Conservation (phyloP, 345 rosid species). For the Linum trigynum region DNA sequence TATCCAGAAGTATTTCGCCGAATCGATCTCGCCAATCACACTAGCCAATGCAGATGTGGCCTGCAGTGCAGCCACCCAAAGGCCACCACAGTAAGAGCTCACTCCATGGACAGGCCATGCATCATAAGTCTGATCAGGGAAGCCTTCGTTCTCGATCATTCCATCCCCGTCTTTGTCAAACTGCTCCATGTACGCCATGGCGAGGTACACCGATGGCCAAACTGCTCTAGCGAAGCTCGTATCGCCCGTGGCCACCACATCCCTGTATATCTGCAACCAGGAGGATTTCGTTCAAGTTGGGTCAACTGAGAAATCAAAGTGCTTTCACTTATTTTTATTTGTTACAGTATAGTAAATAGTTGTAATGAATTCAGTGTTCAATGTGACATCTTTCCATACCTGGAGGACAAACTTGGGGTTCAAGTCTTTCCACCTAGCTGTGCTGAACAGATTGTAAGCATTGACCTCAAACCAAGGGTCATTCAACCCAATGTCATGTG, state of each 20-base stretch:
- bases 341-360: too few relatives aligned
- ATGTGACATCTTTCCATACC: too few relatives aligned
- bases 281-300: too few relatives aligned
- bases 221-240: conserved; percentile 46
- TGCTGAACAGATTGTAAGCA: conserved; percentile 50
- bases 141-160: conserved; percentile 78
- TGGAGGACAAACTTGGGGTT: conserved; percentile 72
- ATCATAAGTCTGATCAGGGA: conserved; percentile 79
- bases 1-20: conserved; percentile 38
- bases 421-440: conserved; percentile 74
- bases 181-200: conserved; percentile 73
- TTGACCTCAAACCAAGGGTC: conserved; percentile 74
- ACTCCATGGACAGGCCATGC: conserved; percentile 59
- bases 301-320: too few relatives aligned
- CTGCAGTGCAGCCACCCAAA: conserved; percentile 78
- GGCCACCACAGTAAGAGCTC: conserved; percentile 68
- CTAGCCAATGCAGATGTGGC: conserved; percentile 62
- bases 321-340: too few relatives aligned
- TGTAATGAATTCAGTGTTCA: too few relatives aligned
- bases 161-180: conserved; percentile 75
- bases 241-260: conserved; percentile 57
- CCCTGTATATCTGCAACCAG: conserved; percentile 62
- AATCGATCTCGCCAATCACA: conserved; percentile 42
- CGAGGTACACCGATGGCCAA: conserved; percentile 68
- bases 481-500: conserved; percentile 60